These are phyloP conservation scores for Neoarthrinium moseri DNA, from an alignment of 2,329 filamentous ascomycete species.

Conservation along the genomic window DNA sequence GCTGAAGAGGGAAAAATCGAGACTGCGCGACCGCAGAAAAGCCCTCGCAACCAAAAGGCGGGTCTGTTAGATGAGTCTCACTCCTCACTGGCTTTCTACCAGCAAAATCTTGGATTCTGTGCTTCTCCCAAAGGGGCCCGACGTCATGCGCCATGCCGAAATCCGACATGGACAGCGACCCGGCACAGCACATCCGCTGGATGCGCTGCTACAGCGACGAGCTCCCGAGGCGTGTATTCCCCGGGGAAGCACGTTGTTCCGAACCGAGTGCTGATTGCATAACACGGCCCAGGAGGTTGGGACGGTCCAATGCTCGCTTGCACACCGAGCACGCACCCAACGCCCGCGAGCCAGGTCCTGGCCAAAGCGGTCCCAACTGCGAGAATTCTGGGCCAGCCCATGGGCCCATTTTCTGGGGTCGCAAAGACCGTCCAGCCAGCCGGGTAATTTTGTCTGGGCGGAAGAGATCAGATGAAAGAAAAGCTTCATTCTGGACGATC, in stretches of 20 bases:
- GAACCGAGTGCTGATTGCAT: neutral
- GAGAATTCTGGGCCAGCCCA: too few relatives aligned
- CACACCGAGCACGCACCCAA: too few relatives aligned
- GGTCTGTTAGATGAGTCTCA: neutral
- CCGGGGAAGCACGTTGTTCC: neutral
- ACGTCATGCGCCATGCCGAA: constrained; percentile 5
- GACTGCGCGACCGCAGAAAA: neutral
- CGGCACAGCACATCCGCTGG: neutral
- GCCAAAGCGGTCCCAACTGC: too few relatives aligned
- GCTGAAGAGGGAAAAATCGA: neutral
- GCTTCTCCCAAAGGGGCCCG: neutral
- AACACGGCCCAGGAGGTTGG: neutral
- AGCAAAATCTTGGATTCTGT: too few relatives aligned
- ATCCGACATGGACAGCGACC: neutral
- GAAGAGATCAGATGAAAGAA: constrained; percentile 2
- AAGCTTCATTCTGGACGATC: neutral
- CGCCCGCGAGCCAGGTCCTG: too few relatives aligned
- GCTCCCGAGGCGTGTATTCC: neutral
- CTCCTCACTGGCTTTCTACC: too few relatives aligned
- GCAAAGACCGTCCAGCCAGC: neutral
- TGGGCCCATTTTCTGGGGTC: neutral
- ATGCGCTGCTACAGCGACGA: neutral
- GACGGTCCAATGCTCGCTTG: neutral
- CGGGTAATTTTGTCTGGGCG: neutral
- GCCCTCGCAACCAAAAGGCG: constrained; percentile 1